Evolutionary conservation across 495 filamentous ascomycete genomes (phyloP), one percentile per base, ranked within the genome.

Genomic region (Viridothelium virens): DNA sequence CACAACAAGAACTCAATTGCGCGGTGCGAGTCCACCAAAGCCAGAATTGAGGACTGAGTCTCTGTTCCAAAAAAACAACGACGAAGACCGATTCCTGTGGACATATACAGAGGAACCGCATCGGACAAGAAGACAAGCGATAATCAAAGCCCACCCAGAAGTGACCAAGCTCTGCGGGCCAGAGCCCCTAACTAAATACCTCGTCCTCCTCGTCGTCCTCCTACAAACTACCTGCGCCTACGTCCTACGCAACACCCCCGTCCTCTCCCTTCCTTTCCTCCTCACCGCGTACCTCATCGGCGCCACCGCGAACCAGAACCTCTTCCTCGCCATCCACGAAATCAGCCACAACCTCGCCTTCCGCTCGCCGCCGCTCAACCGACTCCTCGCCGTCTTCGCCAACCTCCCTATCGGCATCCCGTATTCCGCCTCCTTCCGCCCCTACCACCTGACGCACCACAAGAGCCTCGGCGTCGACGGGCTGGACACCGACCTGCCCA

Each of bases 91-190:
- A 48, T 89, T 89, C 78, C 87, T 91, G 77, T 96, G 96, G 95
- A 96, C 95, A 37, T 97, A 97, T 71, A 96, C 94, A 9, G 95
- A 99, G 78, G 95, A 99, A 78, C 95, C 95, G 53, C 95, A 99
- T 77, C 85, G 91, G 67, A 93, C 94, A 48, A 79, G 95, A 72
- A 83, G 95, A 65, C 81, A 89, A 65, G 91, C 91, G 65, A 99
- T 99, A 71, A 97, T 99, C 79, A 97, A 96, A 80, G 95, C 95
- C 34, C 93, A 99, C 76, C 95, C 95, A 61, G 92, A 97, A 84
- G 94, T 97, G 62, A 93, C 89, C 64, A 97, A 97, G 78, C 90
- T 99, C 75, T 99, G 95, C 80, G 95, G 95, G 6, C 91, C 91
- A 36, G 95, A 97, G 74, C 92, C 94, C 38, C 81, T 96, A 72